These are phyloP conservation scores for Annona squamosa DNA, from an alignment of 164 flowering plant genomes.

Conservation along the genomic window DNA sequence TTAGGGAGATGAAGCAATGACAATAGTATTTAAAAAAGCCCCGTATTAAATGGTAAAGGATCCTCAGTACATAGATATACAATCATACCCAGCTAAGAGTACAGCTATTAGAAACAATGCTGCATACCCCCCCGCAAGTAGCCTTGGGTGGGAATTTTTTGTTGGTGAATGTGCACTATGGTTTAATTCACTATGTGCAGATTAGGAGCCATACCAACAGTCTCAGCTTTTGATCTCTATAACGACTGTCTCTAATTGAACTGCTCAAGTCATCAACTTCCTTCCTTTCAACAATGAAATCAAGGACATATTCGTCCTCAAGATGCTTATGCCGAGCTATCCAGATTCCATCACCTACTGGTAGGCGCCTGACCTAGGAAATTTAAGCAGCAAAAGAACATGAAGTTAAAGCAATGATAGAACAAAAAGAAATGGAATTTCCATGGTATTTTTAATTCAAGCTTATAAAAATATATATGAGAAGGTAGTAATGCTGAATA, in stretches of 20 bases:
- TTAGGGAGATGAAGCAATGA: no score
- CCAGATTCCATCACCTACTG: constrained; percentile 97
- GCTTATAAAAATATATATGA: no score
- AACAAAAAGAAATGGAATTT: not conserved
- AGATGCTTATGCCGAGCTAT: constrained; percentile 68
- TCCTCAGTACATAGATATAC: not conserved
- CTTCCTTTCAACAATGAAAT: constrained; percentile 96
- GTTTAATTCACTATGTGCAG: not conserved
- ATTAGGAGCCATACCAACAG: constrained; percentile 52
- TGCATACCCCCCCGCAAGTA: not conserved
- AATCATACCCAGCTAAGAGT: not conserved
- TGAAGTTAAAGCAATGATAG: not conserved
- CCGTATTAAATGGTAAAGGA: not conserved
- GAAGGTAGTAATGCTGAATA: no score
- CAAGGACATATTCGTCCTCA: constrained; percentile 72
- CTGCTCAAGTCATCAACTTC: constrained; percentile 67
- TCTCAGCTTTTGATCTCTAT: constrained; percentile 85
- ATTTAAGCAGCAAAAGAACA: not conserved
- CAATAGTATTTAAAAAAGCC: not conserved
- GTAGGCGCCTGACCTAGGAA: constrained; percentile 65
- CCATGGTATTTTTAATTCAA: no score
- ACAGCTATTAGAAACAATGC: not conserved
- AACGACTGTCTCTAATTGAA: constrained; percentile 86
- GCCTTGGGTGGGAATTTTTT: not conserved
- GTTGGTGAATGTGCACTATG: not conserved